Evolutionary conservation across 2,329 filamentous ascomycete species (phyloP).

Genomic region (Scedosporium dehoogii): DNA sequence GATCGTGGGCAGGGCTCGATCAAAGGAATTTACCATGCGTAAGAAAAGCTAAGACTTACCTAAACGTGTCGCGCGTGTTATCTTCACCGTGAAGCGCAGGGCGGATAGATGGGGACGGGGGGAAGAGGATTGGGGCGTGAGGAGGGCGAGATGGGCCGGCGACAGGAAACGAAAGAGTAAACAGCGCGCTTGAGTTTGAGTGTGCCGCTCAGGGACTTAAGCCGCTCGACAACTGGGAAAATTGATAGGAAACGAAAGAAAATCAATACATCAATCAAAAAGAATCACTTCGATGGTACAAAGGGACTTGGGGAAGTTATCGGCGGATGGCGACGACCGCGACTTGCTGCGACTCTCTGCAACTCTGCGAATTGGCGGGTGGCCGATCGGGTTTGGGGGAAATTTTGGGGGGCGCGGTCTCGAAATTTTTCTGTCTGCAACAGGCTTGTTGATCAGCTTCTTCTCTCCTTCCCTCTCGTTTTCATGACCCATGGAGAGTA

Average conservation of each 20-base stretch:
- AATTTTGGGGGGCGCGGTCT: conserved; percentile 4
- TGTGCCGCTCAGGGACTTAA: neutral
- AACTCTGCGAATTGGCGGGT: conserved; percentile 7
- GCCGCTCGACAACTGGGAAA: neutral
- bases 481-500: neutral
- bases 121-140: conserved; percentile 2
- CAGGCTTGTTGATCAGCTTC: neutral
- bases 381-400: conserved; percentile 7
- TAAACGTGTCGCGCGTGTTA: conserved; percentile 6
- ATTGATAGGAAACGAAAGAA: neutral
- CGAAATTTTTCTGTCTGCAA: conserved; percentile 4
- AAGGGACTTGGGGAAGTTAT: conserved; percentile 2
- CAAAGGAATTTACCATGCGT: neutral
- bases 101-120: neutral
- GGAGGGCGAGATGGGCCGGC: neutral
- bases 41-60: neutral
- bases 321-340: conserved; percentile 5
- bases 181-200: conserved; percentile 2
- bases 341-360: conserved; percentile 7
- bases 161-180: conserved; percentile 2
- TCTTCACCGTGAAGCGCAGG: conserved; percentile 3
- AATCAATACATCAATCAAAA: neutral
- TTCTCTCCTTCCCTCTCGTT: neutral
- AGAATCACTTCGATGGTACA: conserved; percentile 3
- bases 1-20: neutral